Base-by-base conservation (phyloP, 2,329 filamentous ascomycete species). In the Fusarium sublunatum region DNA sequence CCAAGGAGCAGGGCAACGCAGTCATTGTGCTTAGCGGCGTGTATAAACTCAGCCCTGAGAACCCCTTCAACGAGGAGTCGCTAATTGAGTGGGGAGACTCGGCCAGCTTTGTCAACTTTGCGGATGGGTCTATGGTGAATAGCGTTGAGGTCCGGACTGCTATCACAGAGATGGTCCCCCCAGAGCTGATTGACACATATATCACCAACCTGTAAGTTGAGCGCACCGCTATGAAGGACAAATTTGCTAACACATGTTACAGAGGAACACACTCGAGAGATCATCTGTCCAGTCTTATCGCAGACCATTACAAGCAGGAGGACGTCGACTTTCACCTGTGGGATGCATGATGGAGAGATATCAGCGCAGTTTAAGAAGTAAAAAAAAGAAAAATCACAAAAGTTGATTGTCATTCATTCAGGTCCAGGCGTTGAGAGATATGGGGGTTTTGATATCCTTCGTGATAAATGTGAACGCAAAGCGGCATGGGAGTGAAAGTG, bases 41-140 rank as follows among this genome's bases (percentile, higher is more conserved):
- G 19, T 98, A 97, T 82, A 96, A 96, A 78, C 86, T 99, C 52
- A 96, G 92, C 68, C 93, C 95, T 0, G 88, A 96, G 57, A 94
- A 93, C 70, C 91, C 93, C 1, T 93, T 93, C 70, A 88, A 95
- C 70, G 88, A 91, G 49, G 90, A 92, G 64, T 87, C 88, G 5
- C 80, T 96, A 59, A 91, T 97, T 56, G 94, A 97, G 77, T 92
- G 92, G 79, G 94, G 92, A 13, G 88, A 93, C 73, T 87, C 93
- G 2, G 88, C 89, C 50, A 89, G 86, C 65, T 89, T 92, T 53
- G 86, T 95, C 39, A 84, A 83, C 35, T 97, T 92, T 73, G 86
- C 91, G 19, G 90, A 97, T 62, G 93, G 92, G 6, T 83, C 88
- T 35, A 84, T 97, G 69, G 88, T 96, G 46, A 88, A 92, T 41